These are phyloP conservation scores for Suhomyces choctaworum DNA, from an alignment of 1,139 yeast genomes.

Conservation along the genomic window DNA sequence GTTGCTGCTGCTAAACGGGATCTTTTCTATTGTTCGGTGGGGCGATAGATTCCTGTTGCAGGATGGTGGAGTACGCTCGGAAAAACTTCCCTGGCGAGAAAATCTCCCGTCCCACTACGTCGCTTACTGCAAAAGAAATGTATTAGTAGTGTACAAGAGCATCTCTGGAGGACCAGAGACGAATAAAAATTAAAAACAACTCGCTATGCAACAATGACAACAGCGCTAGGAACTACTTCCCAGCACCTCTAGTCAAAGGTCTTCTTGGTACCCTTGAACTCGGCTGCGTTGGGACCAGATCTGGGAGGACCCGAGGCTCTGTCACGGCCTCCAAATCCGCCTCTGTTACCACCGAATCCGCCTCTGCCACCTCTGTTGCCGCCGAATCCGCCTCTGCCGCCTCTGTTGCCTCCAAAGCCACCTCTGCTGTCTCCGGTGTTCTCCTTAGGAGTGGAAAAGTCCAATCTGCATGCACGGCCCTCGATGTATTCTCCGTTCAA, in stretches of 20 bases:
- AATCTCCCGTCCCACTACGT: too few relatives aligned
- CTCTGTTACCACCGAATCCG: conserved; percentile 35
- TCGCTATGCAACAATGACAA: conserved; percentile 3
- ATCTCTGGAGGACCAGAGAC: not conserved
- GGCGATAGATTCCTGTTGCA: too few relatives aligned
- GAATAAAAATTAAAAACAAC: conserved; percentile 1
- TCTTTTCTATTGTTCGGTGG: too few relatives aligned
- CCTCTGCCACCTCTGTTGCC: conserved; percentile 37
- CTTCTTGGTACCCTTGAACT: conserved; percentile 75
- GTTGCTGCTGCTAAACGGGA: too few relatives aligned
- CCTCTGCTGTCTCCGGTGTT: conserved; percentile 19
- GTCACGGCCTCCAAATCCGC: conserved; percentile 47
- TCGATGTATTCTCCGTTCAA: conserved; percentile 86
- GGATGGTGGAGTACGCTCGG: too few relatives aligned
- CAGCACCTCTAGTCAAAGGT: conserved; percentile 60
- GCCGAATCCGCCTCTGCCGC: conserved; percentile 39
- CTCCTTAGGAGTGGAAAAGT: conserved; percentile 90
- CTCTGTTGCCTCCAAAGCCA: conserved; percentile 38
- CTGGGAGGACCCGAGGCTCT: conserved; percentile 54
- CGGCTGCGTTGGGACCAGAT: conserved; percentile 55
- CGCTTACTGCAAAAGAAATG: too few relatives aligned
- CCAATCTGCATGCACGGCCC: conserved; percentile 94
- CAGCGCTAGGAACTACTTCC: not conserved
- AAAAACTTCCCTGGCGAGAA: too few relatives aligned
- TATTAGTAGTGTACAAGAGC: conserved; percentile 7